A percentile compares a stretch with the other conserved stretches of the same genome.
Evolutionary conservation across 1,284 basidiomycete species (phyloP).

Genomic region (Athelia psychrophila): DNA sequence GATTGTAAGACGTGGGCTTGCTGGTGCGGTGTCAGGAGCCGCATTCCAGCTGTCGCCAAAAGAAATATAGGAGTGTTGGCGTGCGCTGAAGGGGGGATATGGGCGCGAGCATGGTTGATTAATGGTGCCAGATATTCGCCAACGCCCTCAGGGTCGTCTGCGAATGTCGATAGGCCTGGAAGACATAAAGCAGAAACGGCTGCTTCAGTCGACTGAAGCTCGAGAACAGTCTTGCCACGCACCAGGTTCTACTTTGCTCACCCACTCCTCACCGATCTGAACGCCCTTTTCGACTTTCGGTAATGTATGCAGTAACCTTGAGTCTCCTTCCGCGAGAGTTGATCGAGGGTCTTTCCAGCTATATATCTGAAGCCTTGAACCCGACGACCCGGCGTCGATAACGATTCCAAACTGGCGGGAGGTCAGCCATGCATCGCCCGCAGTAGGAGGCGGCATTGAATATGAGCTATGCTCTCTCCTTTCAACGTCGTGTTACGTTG

Average conservation of each 20-base stretch:
- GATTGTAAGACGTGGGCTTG: conserved; percentile 73
- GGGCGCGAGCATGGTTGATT: conserved; percentile 77
- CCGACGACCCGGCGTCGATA: conserved; percentile 97
- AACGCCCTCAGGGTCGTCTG: conserved; percentile 66
- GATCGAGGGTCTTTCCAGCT: conserved; percentile 87
- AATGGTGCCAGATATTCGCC: conserved; percentile 79
- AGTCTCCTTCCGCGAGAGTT: conserved; percentile 42
- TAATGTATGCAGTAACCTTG: conserved; percentile 46
- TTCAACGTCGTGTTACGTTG: background rate
- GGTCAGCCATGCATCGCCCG: conserved; percentile 67
- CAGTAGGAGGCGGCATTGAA: conserved; percentile 70
- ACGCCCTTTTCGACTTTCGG: conserved; percentile 94
- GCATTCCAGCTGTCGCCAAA: conserved; percentile 97
- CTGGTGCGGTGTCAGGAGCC: conserved; percentile 70
- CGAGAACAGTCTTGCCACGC: conserved; percentile 24
- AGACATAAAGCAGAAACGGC: background rate
- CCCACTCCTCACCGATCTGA: conserved; percentile 79
- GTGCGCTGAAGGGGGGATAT: conserved; percentile 85
- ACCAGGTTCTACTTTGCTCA: conserved; percentile 93
- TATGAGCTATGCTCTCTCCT: background rate
- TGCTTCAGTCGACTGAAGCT: conserved; percentile 1
- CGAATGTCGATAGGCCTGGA: conserved; percentile 87
- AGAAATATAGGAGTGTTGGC: conserved; percentile 88
- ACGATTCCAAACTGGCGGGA: conserved; percentile 92
- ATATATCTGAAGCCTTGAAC: conserved; percentile 95